Conservation (phyloP, 305 asterid species). For the Striga hermonthica region DNA sequence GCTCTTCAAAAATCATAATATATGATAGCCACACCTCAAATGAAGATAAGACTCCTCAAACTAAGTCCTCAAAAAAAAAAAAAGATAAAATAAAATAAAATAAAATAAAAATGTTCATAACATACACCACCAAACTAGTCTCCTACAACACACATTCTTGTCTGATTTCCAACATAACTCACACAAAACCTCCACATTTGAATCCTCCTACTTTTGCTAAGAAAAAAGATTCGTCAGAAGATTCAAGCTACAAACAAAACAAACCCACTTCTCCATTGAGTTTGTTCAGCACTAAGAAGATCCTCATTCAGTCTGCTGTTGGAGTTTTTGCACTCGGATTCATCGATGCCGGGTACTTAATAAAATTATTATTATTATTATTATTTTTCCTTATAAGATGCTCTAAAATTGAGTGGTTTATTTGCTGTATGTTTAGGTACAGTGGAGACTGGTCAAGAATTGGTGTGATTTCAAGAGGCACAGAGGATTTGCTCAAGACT, state of each 20-base stretch:
- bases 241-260: not conserved
- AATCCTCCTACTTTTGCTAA: not conserved
- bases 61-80: too few species aligned
- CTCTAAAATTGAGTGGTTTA: not conserved
- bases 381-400: not conserved
- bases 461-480: slow-evolving; percentile 63
- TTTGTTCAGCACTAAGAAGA: too few species aligned
- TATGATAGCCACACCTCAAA: not conserved
- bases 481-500: slow-evolving; percentile 61
- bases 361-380: not conserved
- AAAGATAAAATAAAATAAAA: not conserved
- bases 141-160: not conserved
- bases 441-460: slow-evolving; percentile 98
- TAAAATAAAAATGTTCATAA: not conserved
- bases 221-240: not conserved
- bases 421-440: slow-evolving; percentile 41
- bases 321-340: slow-evolving; percentile 1
- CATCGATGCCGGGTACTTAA: not conserved
- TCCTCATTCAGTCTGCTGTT: not conserved
- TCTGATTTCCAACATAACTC: not conserved
- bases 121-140: not conserved
- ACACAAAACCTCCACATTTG: not conserved
- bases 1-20: too few species aligned
- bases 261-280: not conserved
- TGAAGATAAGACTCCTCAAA: not conserved